A percentile compares a stretch with the other conserved stretches of the same genome.
These are phyloP conservation scores for Piper betle DNA, from an alignment of 164 flowering plant genomes.

Conservation along the genomic window DNA sequence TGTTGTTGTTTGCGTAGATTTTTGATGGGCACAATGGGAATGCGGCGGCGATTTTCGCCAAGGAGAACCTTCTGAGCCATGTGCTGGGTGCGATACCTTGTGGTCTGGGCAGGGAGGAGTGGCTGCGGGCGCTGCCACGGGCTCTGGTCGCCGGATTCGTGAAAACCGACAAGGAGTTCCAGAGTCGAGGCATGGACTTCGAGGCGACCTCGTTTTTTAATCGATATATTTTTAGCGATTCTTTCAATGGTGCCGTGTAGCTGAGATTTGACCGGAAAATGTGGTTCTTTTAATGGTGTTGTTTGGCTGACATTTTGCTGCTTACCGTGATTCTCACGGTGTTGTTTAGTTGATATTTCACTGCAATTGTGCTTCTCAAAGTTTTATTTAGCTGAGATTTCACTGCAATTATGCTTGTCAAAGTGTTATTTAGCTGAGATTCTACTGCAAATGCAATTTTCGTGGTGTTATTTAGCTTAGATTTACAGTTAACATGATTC, in stretches of 20 bases:
- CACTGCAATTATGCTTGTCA: too few relatives aligned
- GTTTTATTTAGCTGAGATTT: too few relatives aligned
- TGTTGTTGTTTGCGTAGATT: constrained; percentile 28
- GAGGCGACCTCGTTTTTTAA: too few relatives aligned
- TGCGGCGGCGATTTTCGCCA: constrained; percentile 72
- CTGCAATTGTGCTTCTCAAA: too few relatives aligned
- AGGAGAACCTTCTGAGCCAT: constrained; percentile 59
- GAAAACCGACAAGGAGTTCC: constrained; percentile 84
- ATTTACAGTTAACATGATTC: too few relatives aligned
- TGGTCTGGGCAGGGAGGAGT: constrained; percentile 72
- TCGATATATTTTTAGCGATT: background rate
- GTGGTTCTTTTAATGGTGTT: too few relatives aligned
- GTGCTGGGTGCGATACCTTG: constrained; percentile 67
- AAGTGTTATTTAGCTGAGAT: too few relatives aligned
- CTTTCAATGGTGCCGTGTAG: background rate
- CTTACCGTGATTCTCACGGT: too few relatives aligned
- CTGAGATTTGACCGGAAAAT: background rate
- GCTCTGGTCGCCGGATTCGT: constrained; percentile 92
- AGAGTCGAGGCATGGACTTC: constrained; percentile 50
- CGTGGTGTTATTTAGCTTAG: too few relatives aligned
- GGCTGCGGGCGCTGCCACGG: constrained; percentile 85
- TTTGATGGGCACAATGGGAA: constrained; percentile 94
- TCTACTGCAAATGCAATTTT: too few relatives aligned
- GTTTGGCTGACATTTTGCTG: too few relatives aligned
- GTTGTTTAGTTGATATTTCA: too few relatives aligned